Percentiles rank a stretch among this genome's conserved stretches.
phyloP scores from a whole-genome alignment of 805 yeast genomes.

The Pichia occidentalis region DNA sequence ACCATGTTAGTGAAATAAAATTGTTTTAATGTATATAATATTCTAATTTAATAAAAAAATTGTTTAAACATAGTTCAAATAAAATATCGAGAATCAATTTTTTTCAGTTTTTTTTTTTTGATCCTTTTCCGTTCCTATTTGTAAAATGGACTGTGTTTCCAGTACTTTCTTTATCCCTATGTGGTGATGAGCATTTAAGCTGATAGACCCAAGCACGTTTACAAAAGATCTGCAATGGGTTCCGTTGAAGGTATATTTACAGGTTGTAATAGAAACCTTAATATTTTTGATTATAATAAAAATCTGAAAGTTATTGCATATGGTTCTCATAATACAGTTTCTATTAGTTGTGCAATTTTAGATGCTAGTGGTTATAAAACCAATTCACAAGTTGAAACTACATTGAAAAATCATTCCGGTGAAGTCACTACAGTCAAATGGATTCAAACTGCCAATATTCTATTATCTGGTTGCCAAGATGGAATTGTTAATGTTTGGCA shows the following conservation, averaged over 20 bases:
- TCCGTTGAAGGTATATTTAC: conserved; percentile 51
- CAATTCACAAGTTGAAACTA: conserved; percentile 40
- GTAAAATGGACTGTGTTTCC: background rate
- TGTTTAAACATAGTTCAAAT: background rate
- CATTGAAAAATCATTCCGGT: conserved; percentile 55
- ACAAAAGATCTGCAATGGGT: conserved; percentile 1
- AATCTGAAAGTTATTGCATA: conserved; percentile 46
- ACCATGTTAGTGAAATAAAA: conserved; percentile 25
- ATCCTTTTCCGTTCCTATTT: background rate
- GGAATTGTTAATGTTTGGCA: conserved; percentile 57
- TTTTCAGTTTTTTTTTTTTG: background rate
- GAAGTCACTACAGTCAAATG: conserved; percentile 65
- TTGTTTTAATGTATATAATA: background rate
- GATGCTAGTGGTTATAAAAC: conserved; percentile 22
- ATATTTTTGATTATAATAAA: conserved; percentile 46
- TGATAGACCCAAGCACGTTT: no score
- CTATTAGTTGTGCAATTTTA: conserved; percentile 58
- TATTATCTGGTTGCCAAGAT: conserved; percentile 68
- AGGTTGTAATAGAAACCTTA: conserved; percentile 67
- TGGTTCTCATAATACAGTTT: conserved; percentile 63
- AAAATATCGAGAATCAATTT: no score
- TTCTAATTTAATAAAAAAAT: no score
- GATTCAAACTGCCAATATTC: conserved; percentile 36
- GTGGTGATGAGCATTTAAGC: no score
- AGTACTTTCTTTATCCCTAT: background rate